Evolutionary conservation across 2,329 filamentous ascomycete genomes (phyloP).

Genomic region (Trichoderma sp.): DNA sequence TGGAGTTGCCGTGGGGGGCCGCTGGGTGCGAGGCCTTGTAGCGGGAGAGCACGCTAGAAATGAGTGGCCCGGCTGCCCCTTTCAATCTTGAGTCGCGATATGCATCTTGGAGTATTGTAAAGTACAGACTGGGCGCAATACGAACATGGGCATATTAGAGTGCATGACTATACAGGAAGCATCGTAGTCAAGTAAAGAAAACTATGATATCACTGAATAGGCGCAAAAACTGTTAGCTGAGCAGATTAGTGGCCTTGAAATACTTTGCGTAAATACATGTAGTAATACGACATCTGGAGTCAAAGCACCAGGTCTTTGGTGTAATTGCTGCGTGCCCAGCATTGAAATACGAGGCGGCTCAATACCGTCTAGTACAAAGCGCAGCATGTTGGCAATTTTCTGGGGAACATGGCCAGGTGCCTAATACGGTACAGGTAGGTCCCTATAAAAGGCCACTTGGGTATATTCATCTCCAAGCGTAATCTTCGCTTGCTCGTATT

Average conservation of each 20-base stretch:
- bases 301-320: neutral
- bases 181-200: neutral
- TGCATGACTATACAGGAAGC: neutral
- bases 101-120: neutral
- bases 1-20: conserved; percentile 4
- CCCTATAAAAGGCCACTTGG: neutral
- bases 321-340: neutral
- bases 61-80: conserved; percentile 14
- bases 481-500: neutral
- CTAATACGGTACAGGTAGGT: neutral
- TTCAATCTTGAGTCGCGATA: conserved; percentile 5
- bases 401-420: neutral
- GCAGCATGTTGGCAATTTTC: neutral
- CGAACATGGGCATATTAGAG: neutral
- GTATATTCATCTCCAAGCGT: neutral
- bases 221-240: neutral
- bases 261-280: neutral
- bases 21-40: conserved; percentile 7
- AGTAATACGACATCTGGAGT: neutral
- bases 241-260: neutral
- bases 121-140: neutral
- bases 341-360: neutral
- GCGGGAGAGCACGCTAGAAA: conserved; percentile 13
- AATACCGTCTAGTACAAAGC: neutral
- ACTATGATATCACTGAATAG: neutral